These are phyloP conservation scores for Ceratobasidium sp. DNA, from an alignment of 1,284 basidiomycete species.

Conservation along the genomic window DNA sequence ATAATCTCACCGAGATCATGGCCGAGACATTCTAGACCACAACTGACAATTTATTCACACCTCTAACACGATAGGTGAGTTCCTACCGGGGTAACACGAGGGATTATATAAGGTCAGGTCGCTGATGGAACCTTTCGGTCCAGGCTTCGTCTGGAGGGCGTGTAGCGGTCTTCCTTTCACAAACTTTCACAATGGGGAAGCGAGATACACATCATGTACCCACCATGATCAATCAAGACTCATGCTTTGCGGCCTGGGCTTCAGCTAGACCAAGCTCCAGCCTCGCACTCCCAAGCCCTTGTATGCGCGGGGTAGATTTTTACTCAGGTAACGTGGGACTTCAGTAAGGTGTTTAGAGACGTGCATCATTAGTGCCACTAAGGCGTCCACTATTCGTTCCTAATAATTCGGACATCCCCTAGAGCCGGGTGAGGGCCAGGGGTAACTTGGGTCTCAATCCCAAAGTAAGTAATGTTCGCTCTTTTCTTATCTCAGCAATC, in stretches of 20 bases:
- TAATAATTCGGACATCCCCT: too few species aligned
- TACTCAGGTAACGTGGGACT: too few species aligned
- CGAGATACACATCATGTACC: slow-evolving; percentile 20
- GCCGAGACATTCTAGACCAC: background rate
- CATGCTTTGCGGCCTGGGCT: slow-evolving; percentile 14
- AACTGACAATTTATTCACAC: background rate
- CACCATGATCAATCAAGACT: slow-evolving; percentile 14
- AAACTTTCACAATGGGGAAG: slow-evolving; percentile 2
- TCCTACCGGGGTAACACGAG: slow-evolving; percentile 9
- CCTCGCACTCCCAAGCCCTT: background rate
- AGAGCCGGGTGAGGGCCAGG: too few species aligned
- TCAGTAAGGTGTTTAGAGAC: too few species aligned
- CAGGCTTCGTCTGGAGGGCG: slow-evolving; percentile 11
- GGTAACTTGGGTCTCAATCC: too few species aligned
- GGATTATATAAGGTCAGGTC: background rate
- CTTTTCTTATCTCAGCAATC: too few species aligned
- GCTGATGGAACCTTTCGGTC: slow-evolving; percentile 27
- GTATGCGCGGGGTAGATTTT: background rate
- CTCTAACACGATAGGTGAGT: slow-evolving; percentile 22
- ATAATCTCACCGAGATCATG: background rate
- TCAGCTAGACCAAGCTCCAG: slow-evolving; percentile 10
- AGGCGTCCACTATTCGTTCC: too few species aligned
- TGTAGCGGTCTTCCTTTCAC: background rate
- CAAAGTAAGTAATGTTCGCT: too few species aligned
- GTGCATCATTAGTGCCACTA: too few species aligned